Evolutionary conservation across 352 stramenopile species (phyloP), one percentile per base, ranked within the genome.

Genomic region (Pseudoperonospora humuli): DNA sequence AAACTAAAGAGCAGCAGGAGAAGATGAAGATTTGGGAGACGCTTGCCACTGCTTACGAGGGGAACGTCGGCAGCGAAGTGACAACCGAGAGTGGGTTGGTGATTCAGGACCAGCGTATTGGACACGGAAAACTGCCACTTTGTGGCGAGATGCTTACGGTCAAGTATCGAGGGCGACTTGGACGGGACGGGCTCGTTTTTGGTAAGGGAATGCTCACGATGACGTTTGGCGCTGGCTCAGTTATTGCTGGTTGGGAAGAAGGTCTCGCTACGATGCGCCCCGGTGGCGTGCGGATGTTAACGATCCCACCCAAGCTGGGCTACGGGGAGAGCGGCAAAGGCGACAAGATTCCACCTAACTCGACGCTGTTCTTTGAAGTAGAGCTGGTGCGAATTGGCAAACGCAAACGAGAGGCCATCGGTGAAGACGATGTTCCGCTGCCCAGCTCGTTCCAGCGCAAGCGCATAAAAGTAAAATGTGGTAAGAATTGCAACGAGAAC

Each of bases 201-300:
- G 70, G 77, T 45, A 86, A 86, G 39, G 77, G 76, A 9, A 89
- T 86, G 73, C 71, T 89, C 11, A 72, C 70, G 7, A 74, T 61
- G 5, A 73, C 39, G 37, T 86, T 68, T 50, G 75, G 75, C 44
- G 76, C 69, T 7, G 70, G 70, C 20, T 85, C 74, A 6, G 69
- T 89, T 21, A 89, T 89, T 58, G 72, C 75, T 39, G 77, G 77
- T 20, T 86, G 74, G 77, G 75, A 89, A 57, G 77, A 89, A 70
- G 75, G 72, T 24, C 56, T 89, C 17, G 61, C 49, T n/a, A 87
- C 77, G 36, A 89, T 89, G 77, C 72, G 75, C 29, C 38, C 75
- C 2, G 69, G 72, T 17, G 77, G 72, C 9, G 52, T 81, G 11
- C 67, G 77, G 13, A 39, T 67, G 39, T 45, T 91, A 27, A 73